Percentiles rank a stretch among this genome's conserved stretches.
phyloP scores from a whole-genome alignment of 2,329 filamentous ascomycete genomes.

The Pseudocercospora musae region DNA sequence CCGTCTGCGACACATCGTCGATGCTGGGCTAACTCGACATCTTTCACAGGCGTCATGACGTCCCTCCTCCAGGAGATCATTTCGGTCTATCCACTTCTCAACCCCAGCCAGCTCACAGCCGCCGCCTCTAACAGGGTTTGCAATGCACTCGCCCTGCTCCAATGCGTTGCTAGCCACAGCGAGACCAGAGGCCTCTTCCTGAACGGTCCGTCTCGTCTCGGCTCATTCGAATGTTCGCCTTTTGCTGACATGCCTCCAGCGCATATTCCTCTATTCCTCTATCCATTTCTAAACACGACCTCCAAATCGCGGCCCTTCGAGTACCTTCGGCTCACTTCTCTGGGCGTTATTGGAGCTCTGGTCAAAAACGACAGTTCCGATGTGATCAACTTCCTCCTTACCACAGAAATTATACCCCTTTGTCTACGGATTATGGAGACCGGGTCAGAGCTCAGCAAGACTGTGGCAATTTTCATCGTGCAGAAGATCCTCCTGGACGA shows the following conservation, averaged over 20 bases:
- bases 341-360: conserved; percentile 92
- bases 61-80: conserved; percentile 97
- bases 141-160: conserved; percentile 90
- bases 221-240: background rate
- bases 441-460: conserved; percentile 96
- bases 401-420: conserved; percentile 96
- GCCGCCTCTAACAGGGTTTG: conserved; percentile 97
- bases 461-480: conserved; percentile 98
- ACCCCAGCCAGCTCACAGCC: conserved; percentile 93
- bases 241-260: conserved; percentile 53
- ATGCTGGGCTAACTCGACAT: conserved; percentile 12
- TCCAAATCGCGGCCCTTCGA: conserved; percentile 97
- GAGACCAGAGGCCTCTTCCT: conserved; percentile 92
- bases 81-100: conserved; percentile 93
- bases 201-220: conserved; percentile 61
- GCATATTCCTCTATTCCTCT: conserved; percentile 95
- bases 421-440: conserved; percentile 99
- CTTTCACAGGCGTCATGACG: conserved; percentile 82
- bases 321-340: conserved; percentile 89
- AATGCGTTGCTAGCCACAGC: conserved; percentile 96
- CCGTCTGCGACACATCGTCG: background rate
- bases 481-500: conserved; percentile 98
- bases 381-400: conserved; percentile 97
- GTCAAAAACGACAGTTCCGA: conserved; percentile 99
- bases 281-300: conserved; percentile 97